phyloP scores from a whole-genome alignment of 176 grass and related monocot genomes.

The Coix lacrymajobi region DNA sequence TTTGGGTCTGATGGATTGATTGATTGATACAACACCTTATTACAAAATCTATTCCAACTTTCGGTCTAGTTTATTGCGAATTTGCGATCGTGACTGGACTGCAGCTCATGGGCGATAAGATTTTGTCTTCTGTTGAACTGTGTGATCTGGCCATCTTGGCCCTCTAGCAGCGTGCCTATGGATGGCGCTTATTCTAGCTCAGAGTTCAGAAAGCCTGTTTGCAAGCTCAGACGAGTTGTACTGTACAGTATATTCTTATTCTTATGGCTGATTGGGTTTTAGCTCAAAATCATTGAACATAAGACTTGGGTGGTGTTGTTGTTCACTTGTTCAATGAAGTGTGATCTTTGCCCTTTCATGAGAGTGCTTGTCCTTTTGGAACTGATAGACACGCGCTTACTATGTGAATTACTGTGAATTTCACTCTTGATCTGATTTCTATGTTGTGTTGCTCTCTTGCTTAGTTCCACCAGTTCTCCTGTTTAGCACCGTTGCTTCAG shows the following conservation, averaged over 20 bases:
- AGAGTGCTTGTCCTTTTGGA: neutral
- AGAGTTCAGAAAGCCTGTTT: neutral
- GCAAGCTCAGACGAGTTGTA: neutral
- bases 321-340: neutral
- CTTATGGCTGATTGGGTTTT: neutral
- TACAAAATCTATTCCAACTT: neutral
- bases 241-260: neutral
- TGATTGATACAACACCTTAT: neutral
- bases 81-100: neutral
- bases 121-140: neutral
- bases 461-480: neutral
- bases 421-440: neutral
- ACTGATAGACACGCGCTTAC: neutral
- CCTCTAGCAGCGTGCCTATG: neutral
- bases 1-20: neutral
- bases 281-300: neutral
- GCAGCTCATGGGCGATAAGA: neutral
- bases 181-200: neutral
- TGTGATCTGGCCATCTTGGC: neutral
- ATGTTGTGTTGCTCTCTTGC: neutral
- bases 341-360: neutral
- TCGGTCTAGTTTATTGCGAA: neutral
- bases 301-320: neutral
- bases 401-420: neutral
- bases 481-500: neutral